Evolutionary conservation across 2,329 filamentous ascomycete species (phyloP), one percentile per base, ranked within the genome.

Genomic region (Lojkania enalia): DNA sequence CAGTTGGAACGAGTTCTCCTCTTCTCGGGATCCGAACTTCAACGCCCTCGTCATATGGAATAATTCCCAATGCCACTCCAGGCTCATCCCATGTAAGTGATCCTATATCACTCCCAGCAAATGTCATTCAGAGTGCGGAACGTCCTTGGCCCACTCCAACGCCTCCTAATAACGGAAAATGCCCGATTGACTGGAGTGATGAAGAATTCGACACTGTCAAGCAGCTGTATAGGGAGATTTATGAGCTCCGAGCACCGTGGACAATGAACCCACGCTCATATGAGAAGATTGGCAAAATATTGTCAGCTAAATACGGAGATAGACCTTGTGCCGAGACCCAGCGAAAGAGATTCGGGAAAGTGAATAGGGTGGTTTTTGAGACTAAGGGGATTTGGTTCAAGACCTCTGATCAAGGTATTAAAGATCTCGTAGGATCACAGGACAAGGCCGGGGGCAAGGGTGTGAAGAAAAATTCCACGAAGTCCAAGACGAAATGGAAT

Each of bases 351-450:
- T 55, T 57, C 20, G 36, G 13, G 21, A 29, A 31, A 9, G 45
- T 49, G 1, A 55, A 55, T 5, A 12, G 12, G 16, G 31, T 31
- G 2, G 42, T 57, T 14, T 53, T 44, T 18, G 9, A 47, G 19
- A 40, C 46, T 3, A 53, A 49, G 14, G 47, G 54, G 2, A 42
- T 51, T 11, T 55, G 48, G 35, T 57, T 49, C 29, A 30, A 37
- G 16, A 12, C 35, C 15, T 48, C 30, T 19, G 11, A 20, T 2
- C 20, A 30, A n/a, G 51, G 50, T 4, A 19, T 53, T 5, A 15
- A 39, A 5, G 21, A 40, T 2, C 14, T 39, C 20, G 42, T 31
- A 9, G 29, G 42, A 2, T 16, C 35, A 18, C 19, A 7, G 21
- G 3, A 20, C 4, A 23, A 39, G 27, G 20, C n/a, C 20, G 2